Percentiles rank a stretch among this genome's conserved stretches.
phyloP scores from a whole-genome alignment of 179 eudicot genomes.

The Sideroxylon spinosum region DNA sequence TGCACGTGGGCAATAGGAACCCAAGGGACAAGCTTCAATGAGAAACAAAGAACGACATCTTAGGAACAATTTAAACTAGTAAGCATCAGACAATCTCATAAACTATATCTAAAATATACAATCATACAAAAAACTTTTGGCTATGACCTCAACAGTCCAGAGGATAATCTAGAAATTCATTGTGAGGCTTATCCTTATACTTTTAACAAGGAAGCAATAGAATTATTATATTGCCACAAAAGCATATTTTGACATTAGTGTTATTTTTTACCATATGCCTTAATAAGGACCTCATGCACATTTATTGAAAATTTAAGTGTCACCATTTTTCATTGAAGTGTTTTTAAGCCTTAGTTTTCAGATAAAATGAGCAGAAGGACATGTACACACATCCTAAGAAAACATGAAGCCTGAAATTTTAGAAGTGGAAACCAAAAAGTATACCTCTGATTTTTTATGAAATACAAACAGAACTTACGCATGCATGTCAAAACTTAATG shows the following conservation, averaged over 20 bases:
- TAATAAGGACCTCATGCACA: neutral
- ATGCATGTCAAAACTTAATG: neutral
- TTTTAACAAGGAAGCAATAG: neutral
- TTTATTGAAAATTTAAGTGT: neutral
- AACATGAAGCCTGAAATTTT: neutral
- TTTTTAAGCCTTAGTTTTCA: neutral
- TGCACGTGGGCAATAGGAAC: slow-evolving; percentile 82
- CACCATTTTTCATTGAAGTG: neutral
- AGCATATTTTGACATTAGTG: neutral
- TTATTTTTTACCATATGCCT: neutral
- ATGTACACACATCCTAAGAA: neutral
- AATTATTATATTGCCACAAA: slow-evolving; percentile 3
- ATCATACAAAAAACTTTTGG: neutral
- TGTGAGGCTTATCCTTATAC: neutral
- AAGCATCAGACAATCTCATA: neutral
- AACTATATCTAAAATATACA: neutral
- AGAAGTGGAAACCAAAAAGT: neutral
- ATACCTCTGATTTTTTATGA: neutral
- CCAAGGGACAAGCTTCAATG: slow-evolving; percentile 84
- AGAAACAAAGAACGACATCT: slow-evolving; percentile 8
- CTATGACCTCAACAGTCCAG: neutral
- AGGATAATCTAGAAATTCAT: neutral
- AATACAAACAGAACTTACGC: neutral
- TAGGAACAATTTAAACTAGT: slow-evolving; percentile 7
- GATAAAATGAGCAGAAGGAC: neutral